These are phyloP conservation scores for Aspergillus hiratsukae DNA, from an alignment of 2,329 filamentous ascomycete genomes.

Conservation along the genomic window DNA sequence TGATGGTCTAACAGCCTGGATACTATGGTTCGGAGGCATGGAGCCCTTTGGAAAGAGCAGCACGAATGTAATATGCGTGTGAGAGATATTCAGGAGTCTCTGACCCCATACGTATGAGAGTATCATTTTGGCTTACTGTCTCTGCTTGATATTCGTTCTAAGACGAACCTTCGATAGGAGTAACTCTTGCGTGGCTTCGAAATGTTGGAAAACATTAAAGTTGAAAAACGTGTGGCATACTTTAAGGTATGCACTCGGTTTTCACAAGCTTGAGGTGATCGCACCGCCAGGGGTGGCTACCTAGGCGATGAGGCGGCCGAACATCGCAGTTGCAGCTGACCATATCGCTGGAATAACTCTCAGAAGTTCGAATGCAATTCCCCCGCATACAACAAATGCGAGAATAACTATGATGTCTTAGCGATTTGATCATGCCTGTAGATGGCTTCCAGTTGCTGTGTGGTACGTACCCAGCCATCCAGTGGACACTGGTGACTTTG, in stretches of 20 bases:
- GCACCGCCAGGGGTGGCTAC: background rate
- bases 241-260: background rate
- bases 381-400: constrained; percentile 60
- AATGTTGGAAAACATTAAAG: background rate
- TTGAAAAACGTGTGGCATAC: background rate
- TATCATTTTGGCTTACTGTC: background rate
- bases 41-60: background rate
- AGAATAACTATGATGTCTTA: constrained; percentile 48
- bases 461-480: constrained; percentile 56
- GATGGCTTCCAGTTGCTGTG: background rate
- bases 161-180: background rate
- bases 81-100: background rate
- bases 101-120: background rate
- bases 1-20: background rate
- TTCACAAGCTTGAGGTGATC: background rate
- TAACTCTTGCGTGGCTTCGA: background rate
- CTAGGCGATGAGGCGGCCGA: constrained; percentile 22
- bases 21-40: background rate
- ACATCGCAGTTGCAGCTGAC: constrained; percentile 28
- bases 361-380: constrained; percentile 55
- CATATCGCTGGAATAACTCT: constrained; percentile 41
- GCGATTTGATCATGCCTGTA: constrained; percentile 1
- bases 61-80: background rate
- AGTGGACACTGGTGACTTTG: constrained; percentile 52
- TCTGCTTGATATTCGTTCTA: background rate